Evolutionary conservation across 371 early-diverging fungal genomes (phyloP), one percentile per base, ranked within the genome.

Genomic region (Capniomyces stellatus): DNA sequence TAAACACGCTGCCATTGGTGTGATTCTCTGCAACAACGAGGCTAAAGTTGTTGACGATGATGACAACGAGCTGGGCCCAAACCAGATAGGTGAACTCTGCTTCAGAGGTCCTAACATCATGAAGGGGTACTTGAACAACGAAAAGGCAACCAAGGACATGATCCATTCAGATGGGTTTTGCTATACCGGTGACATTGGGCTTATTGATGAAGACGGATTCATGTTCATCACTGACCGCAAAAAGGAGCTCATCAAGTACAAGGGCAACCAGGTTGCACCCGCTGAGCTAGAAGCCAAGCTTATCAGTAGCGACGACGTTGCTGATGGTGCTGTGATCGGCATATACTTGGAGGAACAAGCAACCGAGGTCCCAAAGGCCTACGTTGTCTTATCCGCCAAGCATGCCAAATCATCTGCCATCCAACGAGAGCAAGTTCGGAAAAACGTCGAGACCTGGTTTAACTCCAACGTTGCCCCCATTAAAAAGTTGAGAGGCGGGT

Each of bases 181-280:
- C 56, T 82, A 85, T 63, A 94, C 98, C 1, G 96, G 98, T 21
- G 99, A 97, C 60, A 78, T 98, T 61, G 96, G 87, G 10, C 65
- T 66, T 28, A 58, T 93, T 39, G 79, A 85, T 50, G 64, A 68
- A 24, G 72, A 79, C 50, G 95, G 92, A 4, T 60, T 71, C 48
- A 82, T 83, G 59, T 59, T 52, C 49, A 61, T 67, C n/a, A 60
- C 61, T 12, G 86, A 85, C 58, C 80, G 85, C 47, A 68, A 76
- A 39, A 86, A 86, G 67, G 85, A 83, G 52, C 56, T 86, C 2
- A 85, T 85, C 56, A 85, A 66, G 52, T 75, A 67, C 67, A 75
- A 78, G 54, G 83, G 80, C 19, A 69, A 71, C 51, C 85, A 87
- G 54, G 79, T 87, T 42, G 77, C 86, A 1, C 83, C 86, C 18